phyloP scores from a whole-genome alignment of 2,329 filamentous ascomycete species.

The Talaromyces verruculosus region DNA sequence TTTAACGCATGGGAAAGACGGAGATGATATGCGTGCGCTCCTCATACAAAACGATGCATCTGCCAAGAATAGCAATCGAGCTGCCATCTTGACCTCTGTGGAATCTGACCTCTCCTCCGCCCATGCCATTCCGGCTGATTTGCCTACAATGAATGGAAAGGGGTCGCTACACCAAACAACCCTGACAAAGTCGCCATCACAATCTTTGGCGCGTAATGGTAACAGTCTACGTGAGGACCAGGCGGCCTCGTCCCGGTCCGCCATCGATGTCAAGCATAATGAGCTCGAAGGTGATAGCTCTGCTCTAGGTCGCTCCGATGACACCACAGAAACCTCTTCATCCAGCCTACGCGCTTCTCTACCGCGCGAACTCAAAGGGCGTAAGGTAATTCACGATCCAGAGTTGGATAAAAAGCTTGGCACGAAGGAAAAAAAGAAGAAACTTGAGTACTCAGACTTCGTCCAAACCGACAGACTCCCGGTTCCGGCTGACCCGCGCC shows the following conservation, averaged over 20 bases:
- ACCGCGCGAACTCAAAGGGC: constrained; percentile 54
- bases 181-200: background rate
- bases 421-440: constrained; percentile 56
- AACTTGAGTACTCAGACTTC: constrained; percentile 55
- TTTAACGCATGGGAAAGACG: background rate
- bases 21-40: background rate
- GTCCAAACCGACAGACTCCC: constrained; percentile 55
- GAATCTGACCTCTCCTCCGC: background rate
- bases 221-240: background rate
- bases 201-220: background rate
- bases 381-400: constrained; percentile 63
- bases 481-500: constrained; percentile 77
- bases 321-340: background rate
- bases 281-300: background rate
- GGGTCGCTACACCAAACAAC: background rate
- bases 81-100: background rate
- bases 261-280: background rate
- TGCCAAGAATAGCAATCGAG: background rate
- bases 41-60: background rate
- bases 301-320: background rate
- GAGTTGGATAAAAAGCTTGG: constrained; percentile 59
- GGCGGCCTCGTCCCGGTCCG: background rate
- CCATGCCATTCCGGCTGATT: background rate
- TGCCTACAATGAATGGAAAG: constrained; percentile 9
- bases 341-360: background rate